Conservation (phyloP, 805 yeast genomes). For the Ogataea corticis region DNA sequence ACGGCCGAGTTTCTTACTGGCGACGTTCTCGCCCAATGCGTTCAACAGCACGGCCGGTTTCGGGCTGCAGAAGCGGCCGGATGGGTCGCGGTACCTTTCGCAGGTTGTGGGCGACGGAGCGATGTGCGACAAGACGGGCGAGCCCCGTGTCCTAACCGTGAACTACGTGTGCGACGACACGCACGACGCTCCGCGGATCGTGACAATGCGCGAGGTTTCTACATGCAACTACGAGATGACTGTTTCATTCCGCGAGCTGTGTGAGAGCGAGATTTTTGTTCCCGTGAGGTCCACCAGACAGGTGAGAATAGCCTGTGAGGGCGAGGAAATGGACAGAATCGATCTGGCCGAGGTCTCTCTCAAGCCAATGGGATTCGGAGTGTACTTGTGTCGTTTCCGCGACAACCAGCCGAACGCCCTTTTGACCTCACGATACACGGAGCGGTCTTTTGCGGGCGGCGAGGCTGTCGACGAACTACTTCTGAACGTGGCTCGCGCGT, state of each 20-base stretch:
- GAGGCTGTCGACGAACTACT: conserved; percentile 7
- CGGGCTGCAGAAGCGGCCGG: conserved; percentile 21
- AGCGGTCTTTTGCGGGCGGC: not conserved
- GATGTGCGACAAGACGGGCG: conserved; percentile 36
- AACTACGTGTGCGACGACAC: conserved; percentile 30
- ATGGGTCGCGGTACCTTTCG: conserved; percentile 31
- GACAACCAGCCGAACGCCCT: not conserved
- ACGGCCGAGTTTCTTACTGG: conserved; percentile 21
- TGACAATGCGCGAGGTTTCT: conserved; percentile 28
- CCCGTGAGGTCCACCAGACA: conserved; percentile 11
- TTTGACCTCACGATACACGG: not conserved
- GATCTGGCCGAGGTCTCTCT: conserved; percentile 9
- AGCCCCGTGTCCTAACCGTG: conserved; percentile 29
- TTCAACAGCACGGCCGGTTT: conserved; percentile 25
- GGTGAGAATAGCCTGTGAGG: conserved; percentile 22
- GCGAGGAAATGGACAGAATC: not conserved
- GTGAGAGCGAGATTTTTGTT: conserved; percentile 23
- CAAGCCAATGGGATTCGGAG: conserved; percentile 20
- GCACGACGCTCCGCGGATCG: conserved; percentile 18
- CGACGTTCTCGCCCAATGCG: conserved; percentile 11
- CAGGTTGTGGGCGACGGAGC: conserved; percentile 33
- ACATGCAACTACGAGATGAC: conserved; percentile 34
- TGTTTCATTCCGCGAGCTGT: conserved; percentile 26
- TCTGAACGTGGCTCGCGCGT: conserved; percentile 9
- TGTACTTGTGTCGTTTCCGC: conserved; percentile 19